phyloP scores from a whole-genome alignment of 1,284 basidiomycete genomes.

The Apiotrichum domesticum region DNA sequence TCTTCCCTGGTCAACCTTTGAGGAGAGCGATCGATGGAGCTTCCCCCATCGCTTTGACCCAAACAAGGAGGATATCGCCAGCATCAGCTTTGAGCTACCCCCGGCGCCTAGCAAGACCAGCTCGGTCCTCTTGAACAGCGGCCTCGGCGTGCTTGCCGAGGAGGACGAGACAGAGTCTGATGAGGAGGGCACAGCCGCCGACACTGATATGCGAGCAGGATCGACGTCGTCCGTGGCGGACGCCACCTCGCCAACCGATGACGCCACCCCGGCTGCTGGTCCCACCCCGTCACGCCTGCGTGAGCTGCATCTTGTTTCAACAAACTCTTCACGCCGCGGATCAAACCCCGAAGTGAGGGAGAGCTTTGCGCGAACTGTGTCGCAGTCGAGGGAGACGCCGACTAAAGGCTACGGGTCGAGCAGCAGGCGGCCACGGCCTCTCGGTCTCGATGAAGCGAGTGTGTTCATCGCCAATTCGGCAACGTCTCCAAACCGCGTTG shows the following conservation, averaged over 20 bases:
- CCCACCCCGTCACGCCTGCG: constrained; percentile 31
- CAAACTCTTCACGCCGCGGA: constrained; percentile 20
- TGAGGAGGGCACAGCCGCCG: constrained; percentile 8
- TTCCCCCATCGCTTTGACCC: constrained; percentile 16
- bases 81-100: constrained; percentile 25
- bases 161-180: constrained; percentile 42
- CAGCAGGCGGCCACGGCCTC: constrained; percentile 31
- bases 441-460: constrained; percentile 12
- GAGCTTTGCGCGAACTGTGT: constrained; percentile 1
- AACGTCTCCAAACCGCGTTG: constrained; percentile 8
- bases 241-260: neutral
- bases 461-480: constrained; percentile 2
- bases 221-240: constrained; percentile 6
- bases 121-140: constrained; percentile 17
- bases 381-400: constrained; percentile 11
- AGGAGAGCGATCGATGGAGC: constrained; percentile 16
- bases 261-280: constrained; percentile 6
- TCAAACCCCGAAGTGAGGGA: constrained; percentile 17
- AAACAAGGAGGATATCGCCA: constrained; percentile 24
- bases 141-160: constrained; percentile 29
- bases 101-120: constrained; percentile 7
- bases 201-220: constrained; percentile 4
- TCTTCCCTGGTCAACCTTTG: constrained; percentile 22
- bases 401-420: constrained; percentile 33
- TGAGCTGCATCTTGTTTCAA: constrained; percentile 34